Evolutionary conservation across 2,329 filamentous ascomycete species (phyloP), one percentile per base, ranked within the genome.

Genomic region (Fusarium miscanthi): DNA sequence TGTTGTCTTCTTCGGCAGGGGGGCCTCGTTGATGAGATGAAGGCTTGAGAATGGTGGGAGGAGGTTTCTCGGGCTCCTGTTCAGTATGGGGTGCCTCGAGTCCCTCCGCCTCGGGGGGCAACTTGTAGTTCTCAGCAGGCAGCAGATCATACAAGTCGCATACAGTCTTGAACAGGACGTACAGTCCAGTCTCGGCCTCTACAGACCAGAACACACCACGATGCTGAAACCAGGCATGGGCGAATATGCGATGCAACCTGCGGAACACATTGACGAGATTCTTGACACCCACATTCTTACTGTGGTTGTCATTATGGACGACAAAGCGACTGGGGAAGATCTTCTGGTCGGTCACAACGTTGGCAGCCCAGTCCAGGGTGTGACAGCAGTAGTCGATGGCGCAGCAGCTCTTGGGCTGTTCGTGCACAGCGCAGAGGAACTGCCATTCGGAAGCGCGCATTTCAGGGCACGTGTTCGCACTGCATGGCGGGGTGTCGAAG

Each of bases 401-500:
- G 82, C 95, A 98, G 85, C 96, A 99, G 77, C 92, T 93, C 84
- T 98, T 98, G 53, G 96, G 96, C 54, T 94, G 93, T 80, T 98
- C 95, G 81, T 99, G 96, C 6, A 98, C 96, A 56, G 96, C 96
- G 84, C 96, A 99, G 52, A 99, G 90, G 79, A 98, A 99, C 84
- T 99, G 96, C 96, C 96, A 99, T 85, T 99, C 95, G 35, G 93
- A 96, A 5, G 96, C 96, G 79, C 96, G 94, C 96, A 99, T 99
- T 84, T 99, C 96, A 37, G 95, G 94, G 79, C 96, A 99, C 3
- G 96, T 98, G 72, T 88, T 87, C 19, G 93, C 89, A 66, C 94
- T 97, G 84, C 96, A 99, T 6, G 95, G 92, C 11, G 95, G 95
- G 46, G 87, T 88, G 82, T 98, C 96, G 80, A 94, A 93, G 77